Base-by-base conservation (phyloP, 768 basidiomycete species). In the Kwoniella heveanensis region DNA sequence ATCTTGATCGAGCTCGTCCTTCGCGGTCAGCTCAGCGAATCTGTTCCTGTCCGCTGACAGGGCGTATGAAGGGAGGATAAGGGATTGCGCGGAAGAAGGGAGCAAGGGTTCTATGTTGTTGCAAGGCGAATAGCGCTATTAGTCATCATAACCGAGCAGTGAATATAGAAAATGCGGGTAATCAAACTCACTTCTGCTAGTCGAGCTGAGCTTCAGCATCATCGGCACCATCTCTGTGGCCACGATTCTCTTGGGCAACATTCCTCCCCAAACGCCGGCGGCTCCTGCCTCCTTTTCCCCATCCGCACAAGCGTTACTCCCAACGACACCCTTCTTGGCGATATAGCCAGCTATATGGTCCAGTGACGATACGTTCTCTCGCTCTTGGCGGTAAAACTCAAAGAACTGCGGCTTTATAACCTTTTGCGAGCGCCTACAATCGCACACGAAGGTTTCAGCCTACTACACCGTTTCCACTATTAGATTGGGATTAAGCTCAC, bases 381-480 rank as follows among this genome's bases (percentile, higher is more conserved):
- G 62, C 44, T 71, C 70, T 12, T 46, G 46, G 22, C 69, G 67
- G 54, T 64, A 70, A 1, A 65, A 36, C 5, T 70, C 69, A 68
- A 81, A 99, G 81, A 90, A 92, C 29, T 87, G 85, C 2, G 92
- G 91, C 80, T 98, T 98, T 82, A 84, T 87, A 15, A 91, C 82
- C 71, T 90, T 92, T 78, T 98, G 96, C 10, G 70, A 59, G 26
- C 61, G 65, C 50, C 75, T 70, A 36, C 36, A 15, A 26, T 47
- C 30, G 17, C 10, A 26, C 30, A 27, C 7, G 2, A 19, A 19
- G 21, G 25, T 36, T 50, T 15, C n/a, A 55, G 46, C 47, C 17
- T 7, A 3, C 39, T 10, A 3, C 8, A 3, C 39, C 3, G 10
- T 10, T 36, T 32, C 13, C 26, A 10, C 25, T 17, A 29, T 2